These are phyloP conservation scores for Candida buenavistaensis DNA, from an alignment of 1,139 yeast genomes.

Conservation along the genomic window DNA sequence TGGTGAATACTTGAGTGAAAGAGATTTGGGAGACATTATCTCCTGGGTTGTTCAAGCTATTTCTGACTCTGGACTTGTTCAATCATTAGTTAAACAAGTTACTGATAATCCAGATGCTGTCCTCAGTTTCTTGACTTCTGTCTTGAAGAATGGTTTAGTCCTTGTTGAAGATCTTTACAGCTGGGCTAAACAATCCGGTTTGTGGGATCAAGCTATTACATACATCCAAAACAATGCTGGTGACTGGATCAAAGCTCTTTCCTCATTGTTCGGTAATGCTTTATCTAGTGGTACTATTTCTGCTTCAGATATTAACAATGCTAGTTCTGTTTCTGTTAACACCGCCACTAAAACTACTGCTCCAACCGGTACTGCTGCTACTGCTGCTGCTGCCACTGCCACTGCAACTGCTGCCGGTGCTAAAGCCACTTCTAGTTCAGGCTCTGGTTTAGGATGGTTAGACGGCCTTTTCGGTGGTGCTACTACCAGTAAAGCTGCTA, in stretches of 20 bases:
- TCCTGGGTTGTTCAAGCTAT: constrained; percentile 28
- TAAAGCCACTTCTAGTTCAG: constrained; percentile 9
- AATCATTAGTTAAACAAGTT: constrained; percentile 32
- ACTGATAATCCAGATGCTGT: constrained; percentile 39
- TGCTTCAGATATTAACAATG: constrained; percentile 27
- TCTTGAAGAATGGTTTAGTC: constrained; percentile 35
- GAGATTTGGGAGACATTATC: constrained; percentile 36
- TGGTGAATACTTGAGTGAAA: constrained; percentile 33
- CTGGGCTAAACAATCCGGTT: constrained; percentile 43
- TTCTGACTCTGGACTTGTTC: constrained; percentile 38
- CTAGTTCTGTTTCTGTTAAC: constrained; percentile 23
- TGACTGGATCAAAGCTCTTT: constrained; percentile 28
- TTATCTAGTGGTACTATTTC: constrained; percentile 24
- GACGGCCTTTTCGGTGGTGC: too few species aligned
- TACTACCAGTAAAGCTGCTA: constrained; percentile 9
- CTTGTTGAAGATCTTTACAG: constrained; percentile 34
- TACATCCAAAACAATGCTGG: constrained; percentile 35
- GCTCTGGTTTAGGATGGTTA: too few species aligned
- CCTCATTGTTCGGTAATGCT: constrained; percentile 25
- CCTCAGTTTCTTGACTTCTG: constrained; percentile 33
- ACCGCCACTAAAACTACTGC: too few species aligned
- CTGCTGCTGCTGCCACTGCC: constrained; percentile 15
- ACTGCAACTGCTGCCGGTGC: constrained; percentile 6
- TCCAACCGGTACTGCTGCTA: constrained; percentile 15
- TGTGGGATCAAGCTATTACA: constrained; percentile 31